Base-by-base conservation (phyloP, 2,329 filamentous ascomycete genomes). In the Fusarium succisae region DNA sequence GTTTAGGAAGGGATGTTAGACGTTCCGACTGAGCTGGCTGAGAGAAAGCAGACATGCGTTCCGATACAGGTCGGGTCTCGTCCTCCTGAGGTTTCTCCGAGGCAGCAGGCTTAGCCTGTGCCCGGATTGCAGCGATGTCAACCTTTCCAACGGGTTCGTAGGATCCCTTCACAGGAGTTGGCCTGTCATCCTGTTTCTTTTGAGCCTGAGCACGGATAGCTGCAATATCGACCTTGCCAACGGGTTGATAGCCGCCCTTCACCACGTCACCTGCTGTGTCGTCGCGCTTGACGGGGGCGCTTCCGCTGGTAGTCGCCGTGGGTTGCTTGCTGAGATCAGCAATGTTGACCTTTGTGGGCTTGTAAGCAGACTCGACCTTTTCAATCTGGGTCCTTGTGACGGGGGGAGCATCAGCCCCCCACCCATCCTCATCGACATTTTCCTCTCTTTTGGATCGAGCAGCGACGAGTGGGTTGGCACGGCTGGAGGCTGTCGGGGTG, bases 91-190 rank as follows among this genome's bases (percentile, higher is more conserved):
- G 60, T 44, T 80, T 79, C 37, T 87, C 85, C 30, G 81, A 78
- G 35, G 54, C 50, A 54, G 83, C 81, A 54, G 89, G 89, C 73
- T 90, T 93, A 11, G 94, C 92, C 82, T 91, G 92, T 28, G 96
- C 92, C 73, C 94, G 91, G 79, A 99, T 98, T 28, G 96, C 95
- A 48, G 94, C 94, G 82, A 99, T 98, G 77, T 99, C 96, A 15
- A 99, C 96, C 84, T 98, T 98, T 53, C 96, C 96, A 26, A 98
- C 87, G 5, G 96, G 96, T 82, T 98, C 93, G 80, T 99, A 99
- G 30, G 95, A 90, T 47, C 96, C 96, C 84, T 97, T 98, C 26
- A 98, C 94, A 10, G 91, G 89, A 3, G 92, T 90, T 8, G 96
- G 96, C 63, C 95, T 89, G 76, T 98, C 93, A 79, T 98, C 94